A percentile compares a stretch with the other conserved stretches of the same genome.
phyloP scores from a whole-genome alignment of 306 rosid genomes.

The Gastrolobium villosum region DNA sequence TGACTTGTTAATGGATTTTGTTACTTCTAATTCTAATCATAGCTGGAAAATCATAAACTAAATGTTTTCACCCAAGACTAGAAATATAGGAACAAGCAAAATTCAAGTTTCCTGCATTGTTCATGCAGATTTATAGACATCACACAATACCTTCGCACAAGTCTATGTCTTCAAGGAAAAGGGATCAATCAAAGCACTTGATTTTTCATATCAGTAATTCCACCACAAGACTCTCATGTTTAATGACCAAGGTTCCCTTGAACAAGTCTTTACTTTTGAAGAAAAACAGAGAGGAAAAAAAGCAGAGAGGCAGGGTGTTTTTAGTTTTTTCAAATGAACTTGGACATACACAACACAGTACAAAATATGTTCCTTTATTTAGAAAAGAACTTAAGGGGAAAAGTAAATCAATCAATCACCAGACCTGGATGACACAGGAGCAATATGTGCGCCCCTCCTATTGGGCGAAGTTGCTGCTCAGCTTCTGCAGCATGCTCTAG shows the following conservation, averaged over 20 bases:
- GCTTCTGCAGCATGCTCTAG: conserved; percentile 86
- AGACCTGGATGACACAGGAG: conserved; percentile 90
- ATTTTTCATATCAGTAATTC: background rate
- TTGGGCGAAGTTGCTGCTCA: conserved; percentile 74
- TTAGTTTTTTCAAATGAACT: conserved; percentile 11
- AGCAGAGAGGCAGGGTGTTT: background rate
- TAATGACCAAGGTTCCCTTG: background rate
- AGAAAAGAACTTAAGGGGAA: conserved; percentile 8
- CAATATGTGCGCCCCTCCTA: conserved; percentile 76
- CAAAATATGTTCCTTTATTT: background rate
- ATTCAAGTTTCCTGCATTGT: background rate
- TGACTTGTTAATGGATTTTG: conserved; percentile 3
- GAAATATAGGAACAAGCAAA: background rate
- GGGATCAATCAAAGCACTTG: background rate
- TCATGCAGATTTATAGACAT: conserved; percentile 6
- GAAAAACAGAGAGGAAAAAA: background rate
- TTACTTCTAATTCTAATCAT: conserved; percentile 4
- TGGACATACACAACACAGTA: conserved; percentile 9
- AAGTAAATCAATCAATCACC: background rate
- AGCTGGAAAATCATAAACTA: conserved; percentile 15
- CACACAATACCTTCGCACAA: background rate
- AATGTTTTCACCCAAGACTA: background rate
- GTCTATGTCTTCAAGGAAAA: conserved; percentile 24
- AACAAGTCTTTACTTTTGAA: background rate
- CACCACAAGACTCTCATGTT: background rate